A percentile compares a stretch with the other conserved stretches of the same genome.
Evolutionary conservation across 441 rosid genomes (phyloP).

Genomic region (Aquilaria agallochum): DNA sequence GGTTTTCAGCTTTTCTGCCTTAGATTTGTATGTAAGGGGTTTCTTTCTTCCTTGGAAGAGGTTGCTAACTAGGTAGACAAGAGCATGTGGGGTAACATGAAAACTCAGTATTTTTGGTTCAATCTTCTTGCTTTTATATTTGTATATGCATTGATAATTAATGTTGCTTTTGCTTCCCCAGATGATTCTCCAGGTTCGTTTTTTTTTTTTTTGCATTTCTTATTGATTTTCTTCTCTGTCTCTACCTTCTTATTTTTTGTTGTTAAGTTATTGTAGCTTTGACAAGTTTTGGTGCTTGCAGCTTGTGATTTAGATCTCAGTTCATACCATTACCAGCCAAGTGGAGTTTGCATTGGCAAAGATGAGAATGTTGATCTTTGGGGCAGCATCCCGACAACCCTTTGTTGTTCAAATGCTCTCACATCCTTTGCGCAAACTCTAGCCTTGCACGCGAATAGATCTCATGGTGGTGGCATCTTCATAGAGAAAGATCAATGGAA

Average conservation of each 20-base stretch:
- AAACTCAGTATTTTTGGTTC: slow-evolving; percentile 4
- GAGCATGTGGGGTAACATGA: slow-evolving; percentile 16
- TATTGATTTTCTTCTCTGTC: background rate
- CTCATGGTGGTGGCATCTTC: slow-evolving; percentile 19
- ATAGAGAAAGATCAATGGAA: slow-evolving; percentile 31
- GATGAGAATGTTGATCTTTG: slow-evolving; percentile 25
- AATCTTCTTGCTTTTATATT: slow-evolving; percentile 17
- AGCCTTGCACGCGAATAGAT: slow-evolving; percentile 24
- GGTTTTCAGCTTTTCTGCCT: slow-evolving; percentile 14
- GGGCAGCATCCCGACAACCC: slow-evolving; percentile 29
- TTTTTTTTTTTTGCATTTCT: background rate
- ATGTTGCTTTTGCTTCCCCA: slow-evolving; percentile 8
- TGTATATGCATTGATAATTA: slow-evolving; percentile 6
- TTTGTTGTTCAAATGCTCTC: slow-evolving; percentile 51
- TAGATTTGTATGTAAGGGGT: too few species aligned
- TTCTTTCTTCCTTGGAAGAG: slow-evolving; percentile 10
- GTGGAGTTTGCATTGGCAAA: slow-evolving; percentile 33
- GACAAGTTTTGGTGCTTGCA: slow-evolving; percentile 13
- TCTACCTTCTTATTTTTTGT: background rate
- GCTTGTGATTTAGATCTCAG: slow-evolving; percentile 29
- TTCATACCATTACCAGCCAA: slow-evolving; percentile 38
- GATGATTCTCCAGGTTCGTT: slow-evolving; percentile 21
- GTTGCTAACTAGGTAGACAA: background rate
- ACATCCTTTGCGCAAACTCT: slow-evolving; percentile 30
- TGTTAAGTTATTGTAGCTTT: background rate